phyloP scores from a whole-genome alignment of 1,284 basidiomycete genomes.

The Apiotrichum gracile region DNA sequence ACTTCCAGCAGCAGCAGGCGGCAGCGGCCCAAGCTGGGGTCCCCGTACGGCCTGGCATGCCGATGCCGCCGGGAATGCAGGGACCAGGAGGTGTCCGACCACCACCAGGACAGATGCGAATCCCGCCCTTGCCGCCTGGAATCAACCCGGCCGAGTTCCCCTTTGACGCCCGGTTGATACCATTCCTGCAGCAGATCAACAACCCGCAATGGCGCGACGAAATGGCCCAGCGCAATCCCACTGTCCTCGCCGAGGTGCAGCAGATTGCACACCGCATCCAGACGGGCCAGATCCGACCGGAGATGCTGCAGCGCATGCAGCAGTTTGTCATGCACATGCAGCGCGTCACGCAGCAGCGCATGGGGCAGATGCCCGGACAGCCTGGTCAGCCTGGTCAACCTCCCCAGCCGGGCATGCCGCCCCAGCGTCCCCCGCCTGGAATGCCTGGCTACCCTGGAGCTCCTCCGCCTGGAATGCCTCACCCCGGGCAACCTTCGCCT shows the following conservation, averaged over 20 bases:
- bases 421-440: constrained; percentile 5
- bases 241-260: constrained; percentile 17
- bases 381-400: not conserved
- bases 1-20: constrained; percentile 23
- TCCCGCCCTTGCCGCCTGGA: constrained; percentile 11
- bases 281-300: constrained; percentile 23
- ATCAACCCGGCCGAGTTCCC: constrained; percentile 34
- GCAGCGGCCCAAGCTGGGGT: constrained; percentile 2
- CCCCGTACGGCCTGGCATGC: constrained; percentile 6
- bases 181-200: constrained; percentile 20
- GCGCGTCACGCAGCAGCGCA: constrained; percentile 1
- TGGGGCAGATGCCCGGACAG: not conserved
- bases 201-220: constrained; percentile 30
- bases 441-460: constrained; percentile 14
- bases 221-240: constrained; percentile 31
- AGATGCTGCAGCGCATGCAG: constrained; percentile 37
- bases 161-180: constrained; percentile 35
- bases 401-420: constrained; percentile 7
- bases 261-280: constrained; percentile 19
- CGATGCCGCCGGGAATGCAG: constrained; percentile 5
- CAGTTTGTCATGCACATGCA: constrained; percentile 22
- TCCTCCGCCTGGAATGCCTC: constrained; percentile 2
- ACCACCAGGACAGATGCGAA: constrained; percentile 5
- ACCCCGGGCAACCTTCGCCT: constrained; percentile 6
- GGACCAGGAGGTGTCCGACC: not conserved